Percentiles rank a stretch among this genome's conserved stretches.
Conservation (phyloP, 352 stramenopile species). For the Pythium chondricola region DNA sequence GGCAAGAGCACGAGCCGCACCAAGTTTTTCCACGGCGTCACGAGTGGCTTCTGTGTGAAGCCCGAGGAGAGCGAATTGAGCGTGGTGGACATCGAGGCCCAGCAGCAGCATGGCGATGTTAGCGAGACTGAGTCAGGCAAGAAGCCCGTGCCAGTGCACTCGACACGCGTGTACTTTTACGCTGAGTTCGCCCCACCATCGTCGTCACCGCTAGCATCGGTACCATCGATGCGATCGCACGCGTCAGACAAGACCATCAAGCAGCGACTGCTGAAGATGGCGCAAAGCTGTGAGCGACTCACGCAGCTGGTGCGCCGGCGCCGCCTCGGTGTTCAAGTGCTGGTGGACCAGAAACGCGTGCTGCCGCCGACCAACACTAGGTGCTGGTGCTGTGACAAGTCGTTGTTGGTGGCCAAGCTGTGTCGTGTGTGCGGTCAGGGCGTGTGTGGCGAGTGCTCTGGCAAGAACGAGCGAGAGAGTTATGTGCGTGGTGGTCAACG, state of each 20-base stretch:
- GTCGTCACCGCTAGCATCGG: neutral
- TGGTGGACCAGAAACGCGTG: conserved; percentile 32
- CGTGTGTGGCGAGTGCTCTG: conserved; percentile 44
- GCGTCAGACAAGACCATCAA: conserved; percentile 9
- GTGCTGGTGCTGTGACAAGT: conserved; percentile 53
- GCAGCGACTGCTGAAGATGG: conserved; percentile 12
- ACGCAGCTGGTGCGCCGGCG: conserved; percentile 40
- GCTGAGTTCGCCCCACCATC: conserved; percentile 4
- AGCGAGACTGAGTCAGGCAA: neutral
- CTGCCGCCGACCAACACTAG: conserved; percentile 33
- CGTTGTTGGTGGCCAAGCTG: conserved; percentile 28
- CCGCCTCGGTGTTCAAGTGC: conserved; percentile 45
- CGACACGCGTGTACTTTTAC: conserved; percentile 13
- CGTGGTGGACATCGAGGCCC: no score
- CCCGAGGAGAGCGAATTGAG: neutral
- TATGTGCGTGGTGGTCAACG: neutral
- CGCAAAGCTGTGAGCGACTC: conserved; percentile 16
- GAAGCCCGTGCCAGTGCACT: no score
- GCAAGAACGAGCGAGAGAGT: conserved; percentile 17
- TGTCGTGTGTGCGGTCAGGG: conserved; percentile 55
- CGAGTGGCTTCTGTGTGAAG: conserved; percentile 9
- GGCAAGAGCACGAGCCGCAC: neutral
- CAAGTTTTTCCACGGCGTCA: conserved; percentile 9
- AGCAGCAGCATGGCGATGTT: no score
- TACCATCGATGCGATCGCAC: neutral